Conservation (phyloP, 139 green algal genomes). For the Astrephomene gubernaculifera region DNA sequence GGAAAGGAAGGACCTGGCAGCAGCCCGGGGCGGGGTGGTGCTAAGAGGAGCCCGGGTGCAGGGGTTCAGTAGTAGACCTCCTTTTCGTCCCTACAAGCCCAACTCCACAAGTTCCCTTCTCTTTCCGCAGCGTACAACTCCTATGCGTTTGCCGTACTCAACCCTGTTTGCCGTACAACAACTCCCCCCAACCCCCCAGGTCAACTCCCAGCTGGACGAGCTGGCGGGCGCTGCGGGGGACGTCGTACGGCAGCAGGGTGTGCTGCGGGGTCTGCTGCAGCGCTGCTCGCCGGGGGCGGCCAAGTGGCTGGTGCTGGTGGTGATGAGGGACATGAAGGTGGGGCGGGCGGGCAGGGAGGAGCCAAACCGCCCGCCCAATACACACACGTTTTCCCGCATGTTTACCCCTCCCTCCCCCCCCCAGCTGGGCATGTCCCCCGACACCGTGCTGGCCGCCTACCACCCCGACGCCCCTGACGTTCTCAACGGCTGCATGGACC, state of each 20-base stretch:
- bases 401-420: background rate
- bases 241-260: background rate
- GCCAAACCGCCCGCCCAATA: background rate
- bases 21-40: no score
- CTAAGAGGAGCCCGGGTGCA: no score
- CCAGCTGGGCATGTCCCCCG: constrained; percentile 72
- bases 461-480: constrained; percentile 79
- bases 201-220: constrained; percentile 74
- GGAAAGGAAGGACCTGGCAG: no score
- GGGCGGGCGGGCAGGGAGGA: background rate
- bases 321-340: constrained; percentile 78
- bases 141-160: no score
- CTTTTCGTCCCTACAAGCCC: no score
- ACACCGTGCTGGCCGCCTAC: constrained; percentile 69
- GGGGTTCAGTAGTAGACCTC: no score
- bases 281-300: constrained; percentile 69
- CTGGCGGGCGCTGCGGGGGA: constrained; percentile 43
- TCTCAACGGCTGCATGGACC: constrained; percentile 55
- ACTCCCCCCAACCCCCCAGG: no score
- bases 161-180: no score
- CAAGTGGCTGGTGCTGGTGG: constrained; percentile 78
- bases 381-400: background rate
- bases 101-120: no score
- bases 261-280: constrained; percentile 49
- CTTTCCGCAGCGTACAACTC: no score